These are phyloP conservation scores for Epichloe festucae DNA, from an alignment of 2,329 filamentous ascomycete genomes.

Conservation along the genomic window DNA sequence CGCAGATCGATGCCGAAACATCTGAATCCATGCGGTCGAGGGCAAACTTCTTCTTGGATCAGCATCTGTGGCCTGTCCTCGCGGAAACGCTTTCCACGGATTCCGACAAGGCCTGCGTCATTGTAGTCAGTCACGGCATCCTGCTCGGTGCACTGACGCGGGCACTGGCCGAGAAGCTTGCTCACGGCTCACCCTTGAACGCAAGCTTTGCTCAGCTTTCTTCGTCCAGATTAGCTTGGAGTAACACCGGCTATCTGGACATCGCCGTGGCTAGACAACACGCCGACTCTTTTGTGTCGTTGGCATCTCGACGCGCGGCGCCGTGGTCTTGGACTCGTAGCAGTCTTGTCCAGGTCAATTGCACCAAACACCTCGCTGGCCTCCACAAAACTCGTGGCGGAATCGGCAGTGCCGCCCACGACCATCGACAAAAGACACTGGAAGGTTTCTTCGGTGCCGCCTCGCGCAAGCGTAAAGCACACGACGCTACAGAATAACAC, in stretches of 20 bases:
- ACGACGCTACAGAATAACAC: background rate
- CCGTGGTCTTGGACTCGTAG: slow-evolving; percentile 12
- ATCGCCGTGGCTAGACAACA: slow-evolving; percentile 9
- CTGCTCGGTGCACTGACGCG: slow-evolving; percentile 59
- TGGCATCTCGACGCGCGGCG: slow-evolving; percentile 6
- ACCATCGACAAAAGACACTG: slow-evolving; percentile 63
- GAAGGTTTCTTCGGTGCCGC: slow-evolving; percentile 57
- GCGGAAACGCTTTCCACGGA: slow-evolving; percentile 2
- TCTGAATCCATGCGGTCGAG: slow-evolving; percentile 52
- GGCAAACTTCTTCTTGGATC: slow-evolving; percentile 51
- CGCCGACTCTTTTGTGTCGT: slow-evolving; percentile 1
- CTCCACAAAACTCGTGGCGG: slow-evolving; percentile 72
- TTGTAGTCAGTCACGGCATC: slow-evolving; percentile 69
- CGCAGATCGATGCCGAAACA: slow-evolving; percentile 46
- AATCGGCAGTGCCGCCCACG: slow-evolving; percentile 65
- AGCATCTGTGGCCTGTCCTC: slow-evolving; percentile 44
- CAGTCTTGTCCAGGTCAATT: slow-evolving; percentile 39
- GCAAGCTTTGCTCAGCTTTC: background rate
- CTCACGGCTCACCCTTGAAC: background rate
- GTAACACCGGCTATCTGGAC: slow-evolving; percentile 39
- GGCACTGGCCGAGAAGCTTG: slow-evolving; percentile 44
- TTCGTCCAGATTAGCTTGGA: slow-evolving; percentile 25
- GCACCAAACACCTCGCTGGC: slow-evolving; percentile 55
- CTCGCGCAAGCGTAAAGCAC: slow-evolving; percentile 5
- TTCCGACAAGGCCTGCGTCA: slow-evolving; percentile 30